Conservation (phyloP, 2,329 filamentous ascomycete genomes). For the Zasmidium angulare region DNA sequence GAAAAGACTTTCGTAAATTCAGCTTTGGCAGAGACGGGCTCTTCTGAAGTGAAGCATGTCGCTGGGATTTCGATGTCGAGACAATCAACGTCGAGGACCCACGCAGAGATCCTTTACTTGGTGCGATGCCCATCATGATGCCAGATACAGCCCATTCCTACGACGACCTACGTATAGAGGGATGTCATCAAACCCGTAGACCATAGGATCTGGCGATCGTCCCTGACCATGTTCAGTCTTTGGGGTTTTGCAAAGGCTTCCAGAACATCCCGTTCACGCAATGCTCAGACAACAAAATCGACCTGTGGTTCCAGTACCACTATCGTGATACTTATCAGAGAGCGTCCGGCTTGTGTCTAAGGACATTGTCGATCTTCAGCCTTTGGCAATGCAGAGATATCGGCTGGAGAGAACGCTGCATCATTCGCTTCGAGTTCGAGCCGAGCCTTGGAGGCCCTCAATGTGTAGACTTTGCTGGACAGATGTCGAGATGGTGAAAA, state of each 20-base stretch:
- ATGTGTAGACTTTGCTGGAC: constrained; percentile 36
- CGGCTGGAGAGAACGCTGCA: constrained; percentile 36
- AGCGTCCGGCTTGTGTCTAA: constrained; percentile 40
- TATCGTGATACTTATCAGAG: constrained; percentile 43
- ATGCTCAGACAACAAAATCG: constrained; percentile 38
- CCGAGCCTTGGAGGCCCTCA: constrained; percentile 37
- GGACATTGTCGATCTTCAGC: constrained; percentile 40
- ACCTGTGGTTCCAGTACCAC: constrained; percentile 41
- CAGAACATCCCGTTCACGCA: constrained; percentile 43
- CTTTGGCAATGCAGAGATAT: constrained; percentile 41
- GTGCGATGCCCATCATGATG: too few relatives aligned
- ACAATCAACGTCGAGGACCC: too few relatives aligned
- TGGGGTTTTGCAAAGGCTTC: constrained; percentile 37
- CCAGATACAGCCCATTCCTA: too few relatives aligned
- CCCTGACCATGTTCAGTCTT: too few relatives aligned
- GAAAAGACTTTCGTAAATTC: too few relatives aligned
- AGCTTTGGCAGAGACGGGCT: too few relatives aligned
- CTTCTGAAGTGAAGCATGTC: too few relatives aligned
- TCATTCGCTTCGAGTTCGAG: constrained; percentile 41
- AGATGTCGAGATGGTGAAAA: constrained; percentile 23
- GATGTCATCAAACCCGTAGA: too few relatives aligned
- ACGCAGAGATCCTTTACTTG: too few relatives aligned
- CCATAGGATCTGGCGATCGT: too few relatives aligned
- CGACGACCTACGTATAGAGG: too few relatives aligned
- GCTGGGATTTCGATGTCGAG: too few relatives aligned